Percentiles rank a stretch among this genome's conserved stretches.
Evolutionary conservation across 352 stramenopile species (phyloP).

Genomic region (Thalassiosira exigua): DNA sequence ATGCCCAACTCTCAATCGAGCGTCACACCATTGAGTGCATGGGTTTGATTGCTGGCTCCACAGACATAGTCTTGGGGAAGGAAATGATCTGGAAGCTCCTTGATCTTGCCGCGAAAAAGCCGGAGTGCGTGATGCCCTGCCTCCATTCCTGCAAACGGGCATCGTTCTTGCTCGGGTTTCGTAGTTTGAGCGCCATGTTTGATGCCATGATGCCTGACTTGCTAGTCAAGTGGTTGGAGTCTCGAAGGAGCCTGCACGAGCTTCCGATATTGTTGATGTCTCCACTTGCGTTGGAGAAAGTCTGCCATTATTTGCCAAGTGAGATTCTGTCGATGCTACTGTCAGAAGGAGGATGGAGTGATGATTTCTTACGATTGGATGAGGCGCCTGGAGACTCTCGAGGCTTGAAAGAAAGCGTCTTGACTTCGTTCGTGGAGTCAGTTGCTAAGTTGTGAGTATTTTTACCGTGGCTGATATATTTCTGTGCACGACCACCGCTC

Average conservation of each 20-base stretch:
- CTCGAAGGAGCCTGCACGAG: constrained; percentile 40
- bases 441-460: constrained; percentile 53
- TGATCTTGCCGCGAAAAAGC: constrained; percentile 43
- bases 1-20: constrained; percentile 57
- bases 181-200: constrained; percentile 49
- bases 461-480: background rate
- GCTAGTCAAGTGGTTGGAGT: constrained; percentile 65
- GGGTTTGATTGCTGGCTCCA: constrained; percentile 63
- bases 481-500: background rate
- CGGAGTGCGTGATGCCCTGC: constrained; percentile 47
- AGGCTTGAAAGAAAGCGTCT: constrained; percentile 39
- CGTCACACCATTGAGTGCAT: constrained; percentile 59
- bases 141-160: constrained; percentile 55
- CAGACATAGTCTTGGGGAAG: constrained; percentile 43
- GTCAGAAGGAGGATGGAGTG: constrained; percentile 39
- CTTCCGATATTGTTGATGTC: constrained; percentile 61
- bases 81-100: constrained; percentile 66
- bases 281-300: constrained; percentile 40
- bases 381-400: constrained; percentile 22
- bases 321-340: constrained; percentile 53
- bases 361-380: constrained; percentile 54
- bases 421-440: constrained; percentile 51
- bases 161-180: constrained; percentile 60
- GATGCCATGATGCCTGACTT: constrained; percentile 52
- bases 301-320: constrained; percentile 49